phyloP scores from a whole-genome alignment of 2,329 filamentous ascomycete genomes.

The Aspergillus sp. region DNA sequence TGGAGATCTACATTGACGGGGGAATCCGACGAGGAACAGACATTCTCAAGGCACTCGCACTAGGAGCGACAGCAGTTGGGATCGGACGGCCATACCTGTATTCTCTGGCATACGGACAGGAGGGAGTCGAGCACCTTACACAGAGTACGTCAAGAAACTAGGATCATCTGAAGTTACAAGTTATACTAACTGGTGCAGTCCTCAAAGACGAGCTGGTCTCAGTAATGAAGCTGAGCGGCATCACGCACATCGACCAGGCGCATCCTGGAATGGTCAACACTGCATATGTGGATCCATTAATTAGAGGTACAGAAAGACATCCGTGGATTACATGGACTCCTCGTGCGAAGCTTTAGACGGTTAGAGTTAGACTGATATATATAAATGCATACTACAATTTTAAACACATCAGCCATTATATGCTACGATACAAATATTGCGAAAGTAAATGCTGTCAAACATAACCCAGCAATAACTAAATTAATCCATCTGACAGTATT shows the following conservation, averaged over 20 bases:
- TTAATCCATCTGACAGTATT: too few species aligned
- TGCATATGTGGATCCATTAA: slow-evolving; percentile 52
- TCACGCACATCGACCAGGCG: slow-evolving; percentile 46
- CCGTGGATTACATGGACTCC: slow-evolving; percentile 1
- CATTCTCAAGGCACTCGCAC: slow-evolving; percentile 55
- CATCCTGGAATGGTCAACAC: slow-evolving; percentile 48
- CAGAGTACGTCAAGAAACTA: slow-evolving; percentile 50
- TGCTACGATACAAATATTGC: too few species aligned
- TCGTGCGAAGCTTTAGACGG: background rate
- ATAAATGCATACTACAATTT: background rate
- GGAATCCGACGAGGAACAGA: slow-evolving; percentile 56
- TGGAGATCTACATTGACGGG: slow-evolving; percentile 57
- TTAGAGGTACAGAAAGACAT: slow-evolving; percentile 27
- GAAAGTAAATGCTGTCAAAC: too few species aligned
- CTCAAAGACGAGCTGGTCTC: slow-evolving; percentile 45
- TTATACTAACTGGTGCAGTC: too few species aligned
- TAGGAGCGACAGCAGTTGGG: slow-evolving; percentile 56
- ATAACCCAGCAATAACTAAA: too few species aligned
- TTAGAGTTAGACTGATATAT: background rate
- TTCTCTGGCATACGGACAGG: too few species aligned
- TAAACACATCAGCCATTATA: too few species aligned
- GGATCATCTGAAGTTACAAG: background rate
- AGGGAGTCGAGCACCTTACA: slow-evolving; percentile 52
- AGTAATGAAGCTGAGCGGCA: slow-evolving; percentile 51
- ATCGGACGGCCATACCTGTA: slow-evolving; percentile 24